Percentiles rank a stretch among this genome's conserved stretches.
Evolutionary conservation across 495 filamentous ascomycete species (phyloP).

Genomic region (Penicillium chermesinum): DNA sequence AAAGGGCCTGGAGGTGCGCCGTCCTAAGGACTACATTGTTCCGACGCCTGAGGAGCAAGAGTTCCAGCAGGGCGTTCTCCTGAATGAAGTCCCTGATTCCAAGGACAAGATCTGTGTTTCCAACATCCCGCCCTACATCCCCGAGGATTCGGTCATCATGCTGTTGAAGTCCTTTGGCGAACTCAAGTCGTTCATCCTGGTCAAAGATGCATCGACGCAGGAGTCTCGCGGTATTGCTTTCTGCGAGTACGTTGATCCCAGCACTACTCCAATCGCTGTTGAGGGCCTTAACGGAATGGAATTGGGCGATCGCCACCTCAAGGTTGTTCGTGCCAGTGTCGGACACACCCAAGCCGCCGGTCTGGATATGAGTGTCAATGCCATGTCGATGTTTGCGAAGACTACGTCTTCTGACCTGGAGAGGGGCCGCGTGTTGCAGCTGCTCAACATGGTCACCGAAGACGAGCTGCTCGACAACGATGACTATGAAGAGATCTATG

Average conservation of each 20-base stretch:
- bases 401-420: conserved; percentile 76
- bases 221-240: conserved; percentile 93
- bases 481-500: conserved; percentile 94
- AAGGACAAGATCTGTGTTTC: conserved; percentile 92
- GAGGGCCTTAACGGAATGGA: conserved; percentile 91
- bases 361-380: conserved; percentile 92
- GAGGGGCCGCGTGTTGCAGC: conserved; percentile 73
- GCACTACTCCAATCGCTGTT: conserved; percentile 76
- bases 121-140: conserved; percentile 81
- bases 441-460: conserved; percentile 96
- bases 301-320: conserved; percentile 78
- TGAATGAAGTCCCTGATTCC: conserved; percentile 79
- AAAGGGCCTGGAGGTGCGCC: conserved; percentile 70
- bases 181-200: conserved; percentile 86
- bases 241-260: conserved; percentile 83
- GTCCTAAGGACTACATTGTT: conserved; percentile 97
- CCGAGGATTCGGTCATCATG: conserved; percentile 86
- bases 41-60: conserved; percentile 74
- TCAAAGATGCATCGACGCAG: conserved; percentile 80
- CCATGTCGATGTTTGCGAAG: conserved; percentile 97
- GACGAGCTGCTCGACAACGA: conserved; percentile 92
- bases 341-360: conserved; percentile 86
- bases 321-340: conserved; percentile 83
- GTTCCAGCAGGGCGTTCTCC: conserved; percentile 71
- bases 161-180: conserved; percentile 85